phyloP scores from a whole-genome alignment of 2,329 filamentous ascomycete species.

The Tolypocladium guangdongense region DNA sequence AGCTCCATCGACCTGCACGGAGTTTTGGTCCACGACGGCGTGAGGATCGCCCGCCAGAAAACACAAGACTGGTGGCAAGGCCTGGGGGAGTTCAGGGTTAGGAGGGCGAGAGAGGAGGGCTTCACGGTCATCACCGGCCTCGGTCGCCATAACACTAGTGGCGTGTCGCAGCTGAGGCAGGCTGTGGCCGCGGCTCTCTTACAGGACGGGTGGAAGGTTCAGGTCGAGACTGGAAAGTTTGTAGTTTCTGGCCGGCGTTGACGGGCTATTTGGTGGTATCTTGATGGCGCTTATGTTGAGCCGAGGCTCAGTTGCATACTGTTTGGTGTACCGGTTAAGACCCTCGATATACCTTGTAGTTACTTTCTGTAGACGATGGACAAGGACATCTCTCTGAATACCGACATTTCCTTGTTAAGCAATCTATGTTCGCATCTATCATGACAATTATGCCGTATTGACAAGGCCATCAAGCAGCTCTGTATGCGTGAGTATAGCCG shows the following conservation, averaged over 20 bases:
- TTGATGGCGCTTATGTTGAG: not conserved
- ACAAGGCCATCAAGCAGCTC: not conserved
- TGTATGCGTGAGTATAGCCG: not conserved
- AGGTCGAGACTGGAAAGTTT: constrained; percentile 60
- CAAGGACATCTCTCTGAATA: not conserved
- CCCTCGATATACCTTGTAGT: not conserved
- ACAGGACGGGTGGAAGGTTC: constrained; percentile 73
- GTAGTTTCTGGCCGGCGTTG: constrained; percentile 50
- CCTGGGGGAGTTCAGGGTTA: constrained; percentile 53
- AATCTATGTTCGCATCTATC: not conserved
- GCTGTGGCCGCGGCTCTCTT: constrained; percentile 68
- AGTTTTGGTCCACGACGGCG: constrained; percentile 68
- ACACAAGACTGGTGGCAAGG: constrained; percentile 67
- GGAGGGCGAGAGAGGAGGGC: constrained; percentile 34
- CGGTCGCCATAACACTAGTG: constrained; percentile 68
- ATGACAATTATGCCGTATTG: not conserved
- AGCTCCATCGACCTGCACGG: constrained; percentile 70
- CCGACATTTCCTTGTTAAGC: too few species aligned
- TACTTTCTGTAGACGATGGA: not conserved
- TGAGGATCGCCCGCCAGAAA: constrained; percentile 60
- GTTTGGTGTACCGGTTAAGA: not conserved
- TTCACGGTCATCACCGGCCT: constrained; percentile 73
- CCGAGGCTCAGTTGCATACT: not conserved
- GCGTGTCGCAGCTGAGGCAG: constrained; percentile 64
- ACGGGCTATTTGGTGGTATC: not conserved